Evolutionary conservation across 768 basidiomycete species (phyloP).

Genomic region (Mycena rebaudengoi): DNA sequence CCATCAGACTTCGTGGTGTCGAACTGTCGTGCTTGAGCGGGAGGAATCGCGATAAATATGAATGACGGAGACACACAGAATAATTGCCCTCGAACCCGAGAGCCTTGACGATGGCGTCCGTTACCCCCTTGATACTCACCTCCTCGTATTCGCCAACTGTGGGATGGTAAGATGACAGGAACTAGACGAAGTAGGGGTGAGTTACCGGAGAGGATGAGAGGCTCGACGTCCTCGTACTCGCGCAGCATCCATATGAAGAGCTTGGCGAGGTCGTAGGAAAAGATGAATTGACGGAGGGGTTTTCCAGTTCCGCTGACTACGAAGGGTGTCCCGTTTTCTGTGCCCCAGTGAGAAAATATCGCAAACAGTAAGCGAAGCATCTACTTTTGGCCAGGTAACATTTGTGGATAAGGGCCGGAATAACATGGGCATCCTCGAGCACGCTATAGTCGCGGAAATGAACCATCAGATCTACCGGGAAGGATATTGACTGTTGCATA

Average conservation of each 20-base stretch:
- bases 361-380: conserved; percentile 22
- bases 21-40: too few species aligned
- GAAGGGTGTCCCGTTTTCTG: conserved; percentile 85
- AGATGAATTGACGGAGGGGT: conserved; percentile 94
- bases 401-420: too few species aligned
- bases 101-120: conserved; percentile 88
- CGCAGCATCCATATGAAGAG: conserved; percentile 92
- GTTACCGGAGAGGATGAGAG: conserved; percentile 87
- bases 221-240: conserved; percentile 92
- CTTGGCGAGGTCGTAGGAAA: conserved; percentile 92
- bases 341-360: not conserved
- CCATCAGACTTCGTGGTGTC: too few species aligned
- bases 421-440: conserved; percentile 88
- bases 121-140: conserved; percentile 89
- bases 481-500: too few species aligned
- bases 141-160: conserved; percentile 92
- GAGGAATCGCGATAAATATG: too few species aligned
- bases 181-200: too few species aligned
- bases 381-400: conserved; percentile 93
- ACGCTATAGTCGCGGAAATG: too few species aligned
- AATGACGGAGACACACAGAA: too few species aligned
- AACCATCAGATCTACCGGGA: too few species aligned
- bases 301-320: conserved; percentile 87
- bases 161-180: not conserved
- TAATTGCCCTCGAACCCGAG: conserved; percentile 83